Evolutionary conservation across 2,329 filamentous ascomycete genomes (phyloP).

Genomic region (Trichoderma brevicompactum): DNA sequence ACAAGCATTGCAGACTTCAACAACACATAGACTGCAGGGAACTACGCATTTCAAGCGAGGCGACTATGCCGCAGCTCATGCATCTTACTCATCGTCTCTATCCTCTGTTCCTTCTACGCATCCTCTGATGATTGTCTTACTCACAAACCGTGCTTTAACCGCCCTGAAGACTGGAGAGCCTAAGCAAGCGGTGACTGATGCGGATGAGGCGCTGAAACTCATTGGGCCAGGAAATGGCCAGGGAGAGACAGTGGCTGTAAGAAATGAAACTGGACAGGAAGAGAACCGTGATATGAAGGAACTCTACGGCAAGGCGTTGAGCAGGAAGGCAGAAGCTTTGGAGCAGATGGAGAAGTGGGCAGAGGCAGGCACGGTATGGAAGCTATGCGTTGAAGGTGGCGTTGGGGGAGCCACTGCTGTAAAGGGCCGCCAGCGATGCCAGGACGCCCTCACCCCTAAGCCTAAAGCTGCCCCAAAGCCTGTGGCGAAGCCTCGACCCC

Average conservation of each 20-base stretch:
- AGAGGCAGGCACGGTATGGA: slow-evolving; percentile 82
- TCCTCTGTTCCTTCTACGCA: slow-evolving; percentile 75
- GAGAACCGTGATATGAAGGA: slow-evolving; percentile 85
- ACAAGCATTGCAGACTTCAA: slow-evolving; percentile 73
- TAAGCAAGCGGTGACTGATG: slow-evolving; percentile 82
- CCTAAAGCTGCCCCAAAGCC: slow-evolving; percentile 53
- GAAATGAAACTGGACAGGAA: slow-evolving; percentile 58
- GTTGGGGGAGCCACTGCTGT: slow-evolving; percentile 84
- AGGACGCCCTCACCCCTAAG: slow-evolving; percentile 79
- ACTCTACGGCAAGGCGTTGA: slow-evolving; percentile 90
- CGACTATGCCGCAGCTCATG: slow-evolving; percentile 85
- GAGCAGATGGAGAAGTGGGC: slow-evolving; percentile 95
- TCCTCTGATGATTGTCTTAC: slow-evolving; percentile 83
- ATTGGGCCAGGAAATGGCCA: slow-evolving; percentile 82
- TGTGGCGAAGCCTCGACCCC: slow-evolving; percentile 52
- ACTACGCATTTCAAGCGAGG: slow-evolving; percentile 92
- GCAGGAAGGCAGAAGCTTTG: slow-evolving; percentile 91
- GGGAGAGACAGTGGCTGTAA: slow-evolving; percentile 76
- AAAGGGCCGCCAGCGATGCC: slow-evolving; percentile 85
- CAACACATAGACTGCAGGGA: slow-evolving; percentile 77
- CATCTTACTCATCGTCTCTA: slow-evolving; percentile 79
- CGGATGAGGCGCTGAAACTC: slow-evolving; percentile 76
- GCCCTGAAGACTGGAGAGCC: slow-evolving; percentile 90
- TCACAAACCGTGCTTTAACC: slow-evolving; percentile 89
- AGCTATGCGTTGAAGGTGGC: slow-evolving; percentile 78